Evolutionary conservation across 106 monocot genomes (phyloP), one percentile per base, ranked within the genome.

Genomic region (Vanilla planifolia): DNA sequence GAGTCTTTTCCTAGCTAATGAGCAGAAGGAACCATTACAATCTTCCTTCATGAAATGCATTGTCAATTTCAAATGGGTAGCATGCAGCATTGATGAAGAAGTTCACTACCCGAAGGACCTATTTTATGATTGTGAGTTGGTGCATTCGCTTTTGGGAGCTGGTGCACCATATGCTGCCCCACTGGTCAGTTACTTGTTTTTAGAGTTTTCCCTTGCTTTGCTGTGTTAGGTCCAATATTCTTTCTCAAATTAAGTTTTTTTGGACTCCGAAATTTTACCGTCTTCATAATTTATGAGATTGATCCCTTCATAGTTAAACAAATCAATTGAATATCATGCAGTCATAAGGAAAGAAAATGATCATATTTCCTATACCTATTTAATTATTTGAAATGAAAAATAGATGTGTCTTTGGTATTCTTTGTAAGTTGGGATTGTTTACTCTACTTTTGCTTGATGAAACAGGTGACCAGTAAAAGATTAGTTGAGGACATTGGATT

Each of bases 91-190:
- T 19, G 76, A 73, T 64, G 62, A 71, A 14, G 73, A 80, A 58
- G 52, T 77, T 64, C 73, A 77, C 53, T 67, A 47, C 10, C 63
- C 85, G 5, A 67, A 48, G 50, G 76, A 85, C 67, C 33, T 85
- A 8, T 85, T 67, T 41, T 64, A 80, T 67, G 70, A 85, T 62
- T 80, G 73, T 60, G 76, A 80, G 23, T 26, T 55, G 36, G 79
- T 85, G 43, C 66, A 59, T 32, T 80, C 76, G 2, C 28, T 77
- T 42, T 43, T 85, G 20, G 79, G 85, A 42, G 29, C 17, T 29
- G 53, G 58, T 62, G 79, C 67, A 64, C 76, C 79, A 64, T 85
- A 85, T 74, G 73, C 85, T 59, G 30, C 63, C 30, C 80, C 80
- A 63, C 52, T 77, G 85, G 85, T 80, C 28, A 59, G 69, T 51